Percentiles rank a stretch among this genome's conserved stretches.
Evolutionary conservation across 106 monocot genomes (phyloP).

Genomic region (Acorus gramineus): DNA sequence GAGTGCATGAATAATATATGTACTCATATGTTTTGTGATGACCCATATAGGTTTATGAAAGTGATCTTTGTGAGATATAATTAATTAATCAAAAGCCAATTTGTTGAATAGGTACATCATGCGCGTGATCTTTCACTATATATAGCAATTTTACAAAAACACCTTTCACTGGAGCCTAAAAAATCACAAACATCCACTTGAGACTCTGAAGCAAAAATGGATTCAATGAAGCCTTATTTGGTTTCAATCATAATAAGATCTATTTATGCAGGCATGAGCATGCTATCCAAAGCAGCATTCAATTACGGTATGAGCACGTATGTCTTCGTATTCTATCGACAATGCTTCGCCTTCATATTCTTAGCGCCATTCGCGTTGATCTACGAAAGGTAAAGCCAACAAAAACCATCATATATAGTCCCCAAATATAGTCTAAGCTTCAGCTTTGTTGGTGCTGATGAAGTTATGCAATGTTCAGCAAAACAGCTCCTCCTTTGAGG

Average conservation of each 20-base stretch:
- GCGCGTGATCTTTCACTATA: too few species aligned
- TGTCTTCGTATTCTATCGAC: conserved; percentile 10
- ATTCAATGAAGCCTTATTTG: neutral
- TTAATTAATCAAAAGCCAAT: too few species aligned
- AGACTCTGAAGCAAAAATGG: neutral
- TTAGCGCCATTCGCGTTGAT: conserved; percentile 1
- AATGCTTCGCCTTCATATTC: neutral
- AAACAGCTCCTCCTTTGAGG: conserved; percentile 5
- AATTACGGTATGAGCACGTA: conserved; percentile 1
- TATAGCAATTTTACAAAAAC: too few species aligned
- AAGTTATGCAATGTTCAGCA: conserved; percentile 3
- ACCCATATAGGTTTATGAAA: too few species aligned
- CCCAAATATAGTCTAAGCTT: too few species aligned
- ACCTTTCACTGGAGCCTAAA: too few species aligned
- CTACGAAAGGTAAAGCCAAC: neutral
- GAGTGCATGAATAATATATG: too few species aligned
- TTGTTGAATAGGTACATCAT: too few species aligned
- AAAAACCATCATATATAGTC: neutral
- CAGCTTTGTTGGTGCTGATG: neutral
- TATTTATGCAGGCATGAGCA: conserved; percentile 12
- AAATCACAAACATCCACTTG: too few species aligned
- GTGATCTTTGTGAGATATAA: too few species aligned
- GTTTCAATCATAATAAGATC: conserved; percentile 1
- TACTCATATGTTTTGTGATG: too few species aligned
- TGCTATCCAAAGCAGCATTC: conserved; percentile 10